Conservation (phyloP, 2,329 filamentous ascomycete species). For the Raffaelea ambrosiae region DNA sequence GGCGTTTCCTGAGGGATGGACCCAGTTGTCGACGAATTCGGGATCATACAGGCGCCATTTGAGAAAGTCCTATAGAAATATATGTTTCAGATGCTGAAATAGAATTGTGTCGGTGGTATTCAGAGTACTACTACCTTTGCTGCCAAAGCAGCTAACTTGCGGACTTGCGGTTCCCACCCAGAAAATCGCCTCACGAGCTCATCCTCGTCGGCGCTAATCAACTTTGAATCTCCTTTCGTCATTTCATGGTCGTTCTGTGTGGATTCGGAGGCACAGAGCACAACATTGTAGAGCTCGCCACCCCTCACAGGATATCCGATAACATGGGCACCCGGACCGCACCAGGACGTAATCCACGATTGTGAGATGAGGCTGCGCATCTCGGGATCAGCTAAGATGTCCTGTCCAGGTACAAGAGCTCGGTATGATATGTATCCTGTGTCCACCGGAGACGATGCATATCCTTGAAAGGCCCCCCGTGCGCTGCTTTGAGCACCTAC, state of each 20-base stretch:
- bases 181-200: slow-evolving; percentile 25
- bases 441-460: slow-evolving; percentile 16
- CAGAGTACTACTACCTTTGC: too few relatives aligned
- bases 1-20: slow-evolving; percentile 27
- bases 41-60: slow-evolving; percentile 39
- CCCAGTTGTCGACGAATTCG: slow-evolving; percentile 28
- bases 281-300: slow-evolving; percentile 23
- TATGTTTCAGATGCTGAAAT: too few relatives aligned
- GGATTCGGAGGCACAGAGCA: slow-evolving; percentile 20
- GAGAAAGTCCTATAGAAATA: slow-evolving; percentile 20
- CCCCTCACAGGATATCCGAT: slow-evolving; percentile 22
- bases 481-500: slow-evolving; percentile 18
- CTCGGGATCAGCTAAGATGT: slow-evolving; percentile 19
- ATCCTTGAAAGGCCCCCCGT: slow-evolving; percentile 17
- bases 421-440: slow-evolving; percentile 26
- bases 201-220: slow-evolving; percentile 21
- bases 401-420: slow-evolving; percentile 18
- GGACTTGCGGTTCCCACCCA: slow-evolving; percentile 25
- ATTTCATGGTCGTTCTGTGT: too few relatives aligned
- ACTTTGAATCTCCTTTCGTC: too few relatives aligned
- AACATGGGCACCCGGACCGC: slow-evolving; percentile 21
- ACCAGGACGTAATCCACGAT: slow-evolving; percentile 22
- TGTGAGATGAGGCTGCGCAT: slow-evolving; percentile 18
- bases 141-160: slow-evolving; percentile 24
- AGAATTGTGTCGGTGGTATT: too few relatives aligned